These are phyloP conservation scores for Glomus cerebriforme DNA, from an alignment of 192 early-diverging fungal genomes.

Conservation along the genomic window DNA sequence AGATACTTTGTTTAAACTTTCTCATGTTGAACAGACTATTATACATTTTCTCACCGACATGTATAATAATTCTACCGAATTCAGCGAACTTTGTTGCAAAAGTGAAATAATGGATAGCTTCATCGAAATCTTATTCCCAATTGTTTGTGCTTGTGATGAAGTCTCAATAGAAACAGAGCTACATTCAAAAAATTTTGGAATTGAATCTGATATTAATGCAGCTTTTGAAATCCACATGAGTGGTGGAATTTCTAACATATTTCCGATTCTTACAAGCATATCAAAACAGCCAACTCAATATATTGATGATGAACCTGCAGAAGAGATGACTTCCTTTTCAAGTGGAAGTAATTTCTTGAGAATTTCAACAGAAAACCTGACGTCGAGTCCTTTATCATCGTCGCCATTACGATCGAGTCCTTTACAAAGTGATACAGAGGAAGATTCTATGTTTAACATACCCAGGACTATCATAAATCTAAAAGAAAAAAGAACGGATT, in stretches of 20 bases:
- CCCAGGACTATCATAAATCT: constrained; percentile 29
- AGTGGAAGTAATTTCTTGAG: neutral
- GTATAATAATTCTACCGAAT: constrained; percentile 48
- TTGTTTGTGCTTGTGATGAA: constrained; percentile 49
- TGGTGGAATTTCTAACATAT: neutral
- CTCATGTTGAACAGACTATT: constrained; percentile 45
- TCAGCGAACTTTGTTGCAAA: constrained; percentile 53
- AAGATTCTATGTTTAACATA: constrained; percentile 23
- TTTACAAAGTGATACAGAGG: constrained; percentile 11
- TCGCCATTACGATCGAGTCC: constrained; percentile 13
- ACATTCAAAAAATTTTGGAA: constrained; percentile 44
- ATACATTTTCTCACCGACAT: constrained; percentile 52
- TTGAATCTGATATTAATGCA: constrained; percentile 30
- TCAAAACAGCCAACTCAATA: neutral
- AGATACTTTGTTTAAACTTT: constrained; percentile 37
- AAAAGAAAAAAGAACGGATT: constrained; percentile 31
- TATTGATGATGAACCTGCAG: constrained; percentile 27
- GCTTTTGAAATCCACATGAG: neutral
- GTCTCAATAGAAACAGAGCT: constrained; percentile 50
- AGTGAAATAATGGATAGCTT: constrained; percentile 56
- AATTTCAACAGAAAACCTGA: neutral
- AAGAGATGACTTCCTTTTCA: constrained; percentile 28
- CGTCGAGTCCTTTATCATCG: neutral
- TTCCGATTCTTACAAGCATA: constrained; percentile 11
- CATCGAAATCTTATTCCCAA: constrained; percentile 54